These are phyloP conservation scores for Leccinum aurantiacum DNA, from an alignment of 768 basidiomycete species.

Conservation along the genomic window DNA sequence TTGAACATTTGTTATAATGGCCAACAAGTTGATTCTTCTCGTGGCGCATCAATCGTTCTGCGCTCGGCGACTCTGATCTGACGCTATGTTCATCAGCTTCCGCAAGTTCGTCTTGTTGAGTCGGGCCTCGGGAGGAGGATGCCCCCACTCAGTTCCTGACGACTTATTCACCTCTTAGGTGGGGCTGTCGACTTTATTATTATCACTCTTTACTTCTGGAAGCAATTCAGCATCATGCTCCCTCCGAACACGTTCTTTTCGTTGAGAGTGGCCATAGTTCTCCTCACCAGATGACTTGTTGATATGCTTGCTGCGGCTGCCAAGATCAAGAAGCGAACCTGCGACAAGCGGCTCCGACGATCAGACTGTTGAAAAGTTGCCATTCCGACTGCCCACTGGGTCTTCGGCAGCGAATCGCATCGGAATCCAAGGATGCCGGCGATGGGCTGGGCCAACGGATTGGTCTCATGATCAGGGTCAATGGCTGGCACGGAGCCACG, in stretches of 20 bases:
- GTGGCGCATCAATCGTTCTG: neutral
- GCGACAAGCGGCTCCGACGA: neutral
- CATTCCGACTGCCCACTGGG: slow-evolving; percentile 32
- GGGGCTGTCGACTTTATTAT: neutral
- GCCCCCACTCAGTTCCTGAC: neutral
- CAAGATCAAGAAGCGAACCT: neutral
- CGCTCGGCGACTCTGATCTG: neutral
- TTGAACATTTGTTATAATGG: slow-evolving; percentile 4
- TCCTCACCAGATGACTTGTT: neutral
- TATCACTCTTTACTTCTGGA: neutral
- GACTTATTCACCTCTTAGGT: neutral
- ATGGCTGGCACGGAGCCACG: neutral
- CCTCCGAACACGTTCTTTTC: neutral
- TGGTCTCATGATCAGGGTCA: slow-evolving; percentile 14
- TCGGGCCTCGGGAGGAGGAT: neutral
- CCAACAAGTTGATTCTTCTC: neutral
- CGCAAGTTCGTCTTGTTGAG: neutral
- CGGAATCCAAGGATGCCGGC: slow-evolving; percentile 35
- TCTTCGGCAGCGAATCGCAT: slow-evolving; percentile 37
- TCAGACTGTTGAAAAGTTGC: slow-evolving; percentile 22
- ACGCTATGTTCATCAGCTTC: neutral
- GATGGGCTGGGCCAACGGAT: slow-evolving; percentile 50
- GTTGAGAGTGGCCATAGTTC: neutral
- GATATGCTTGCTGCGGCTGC: too few relatives aligned
- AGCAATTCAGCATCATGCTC: slow-evolving; percentile 20